Evolutionary conservation across 768 basidiomycete species (phyloP), one percentile per base, ranked within the genome.

Genomic region (Termitomyces sp.): DNA sequence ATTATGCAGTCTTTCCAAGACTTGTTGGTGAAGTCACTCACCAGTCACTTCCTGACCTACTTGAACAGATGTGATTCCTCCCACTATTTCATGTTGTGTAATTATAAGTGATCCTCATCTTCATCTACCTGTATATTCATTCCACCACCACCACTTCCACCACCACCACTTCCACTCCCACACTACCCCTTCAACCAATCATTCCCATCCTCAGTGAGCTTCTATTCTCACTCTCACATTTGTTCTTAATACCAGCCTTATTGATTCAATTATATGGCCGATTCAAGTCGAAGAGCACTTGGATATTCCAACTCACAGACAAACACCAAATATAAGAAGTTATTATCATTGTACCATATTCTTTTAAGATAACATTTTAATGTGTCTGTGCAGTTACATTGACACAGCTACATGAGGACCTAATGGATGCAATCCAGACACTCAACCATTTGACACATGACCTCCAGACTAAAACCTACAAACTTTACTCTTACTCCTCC

Each of bases 1-100:
- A 52, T 62, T 16, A 69, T 78, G 68, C 74, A 71, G 49, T 35
- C 66, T 42, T 69, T 79, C 71, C 66, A 74, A 53, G 65, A 75
- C 13, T 59, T 67, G 2, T 63, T 75, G 22, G 71, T 71, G 46
- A 74, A 74, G 58, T 61, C 69, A 20, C 66, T 74, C 57, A 63
- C 56, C 52, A 66, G 66, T 24, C 66, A 66, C 32, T 71, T 68
- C 62, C 60, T 67, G 33, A 24, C 61, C 40, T 71, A 69, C 51
- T 36, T 67, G 18, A 55, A 62, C 45, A 64, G 58, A 52, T 61
- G 61, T 36, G 61, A 68, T 39, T 59, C 65, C 39, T 36, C 51
- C 44, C 33, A 54, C 33, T 44, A n/a, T 50, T 52, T 54, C 62
- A 58, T 63, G 59, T 48, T 58, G 58, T 58, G 54, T 57, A 35